Evolutionary conservation across 2,329 filamentous ascomycete genomes (phyloP).

Genomic region (Podosphaera leucotricha): DNA sequence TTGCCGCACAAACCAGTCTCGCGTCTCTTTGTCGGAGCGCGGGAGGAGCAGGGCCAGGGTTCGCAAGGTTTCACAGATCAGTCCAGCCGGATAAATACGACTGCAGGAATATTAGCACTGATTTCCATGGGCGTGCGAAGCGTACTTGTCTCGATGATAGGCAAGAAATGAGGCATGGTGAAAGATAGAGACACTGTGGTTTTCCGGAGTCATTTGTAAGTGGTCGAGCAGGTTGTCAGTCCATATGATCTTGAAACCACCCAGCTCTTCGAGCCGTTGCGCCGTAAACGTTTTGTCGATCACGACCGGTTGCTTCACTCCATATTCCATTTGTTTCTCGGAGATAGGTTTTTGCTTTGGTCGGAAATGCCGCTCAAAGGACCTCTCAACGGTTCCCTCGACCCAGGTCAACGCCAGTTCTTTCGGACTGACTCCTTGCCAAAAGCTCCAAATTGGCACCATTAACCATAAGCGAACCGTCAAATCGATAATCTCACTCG

Average conservation of each 20-base stretch:
- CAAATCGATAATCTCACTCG: conserved; percentile 3
- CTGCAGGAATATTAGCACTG: not conserved
- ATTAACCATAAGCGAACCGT: conserved; percentile 3
- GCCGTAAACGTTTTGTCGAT: conserved; percentile 2
- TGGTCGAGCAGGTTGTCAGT: conserved; percentile 4
- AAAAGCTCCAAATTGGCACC: conserved; percentile 4
- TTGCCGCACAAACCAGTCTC: conserved; percentile 3
- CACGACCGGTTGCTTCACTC: not conserved
- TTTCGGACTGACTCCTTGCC: conserved; percentile 2
- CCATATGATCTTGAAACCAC: conserved; percentile 3
- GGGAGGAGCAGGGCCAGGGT: conserved; percentile 3
- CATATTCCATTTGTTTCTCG: not conserved
- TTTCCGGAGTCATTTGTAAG: conserved; percentile 1
- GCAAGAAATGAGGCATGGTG: conserved; percentile 3
- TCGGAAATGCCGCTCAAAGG: conserved; percentile 2
- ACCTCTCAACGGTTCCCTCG: conserved; percentile 2
- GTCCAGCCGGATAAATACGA: conserved; percentile 2
- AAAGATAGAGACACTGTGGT: conserved; percentile 1
- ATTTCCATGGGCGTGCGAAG: not conserved
- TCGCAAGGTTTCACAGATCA: conserved; percentile 3
- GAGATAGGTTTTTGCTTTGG: not conserved
- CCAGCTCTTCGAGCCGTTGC: conserved; percentile 1
- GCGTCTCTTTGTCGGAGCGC: conserved; percentile 1
- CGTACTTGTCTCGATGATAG: conserved; percentile 2
- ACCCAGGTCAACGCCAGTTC: conserved; percentile 3